phyloP scores from a whole-genome alignment of 2,329 filamentous ascomycete genomes.

The Dactylellina drechsleri region DNA sequence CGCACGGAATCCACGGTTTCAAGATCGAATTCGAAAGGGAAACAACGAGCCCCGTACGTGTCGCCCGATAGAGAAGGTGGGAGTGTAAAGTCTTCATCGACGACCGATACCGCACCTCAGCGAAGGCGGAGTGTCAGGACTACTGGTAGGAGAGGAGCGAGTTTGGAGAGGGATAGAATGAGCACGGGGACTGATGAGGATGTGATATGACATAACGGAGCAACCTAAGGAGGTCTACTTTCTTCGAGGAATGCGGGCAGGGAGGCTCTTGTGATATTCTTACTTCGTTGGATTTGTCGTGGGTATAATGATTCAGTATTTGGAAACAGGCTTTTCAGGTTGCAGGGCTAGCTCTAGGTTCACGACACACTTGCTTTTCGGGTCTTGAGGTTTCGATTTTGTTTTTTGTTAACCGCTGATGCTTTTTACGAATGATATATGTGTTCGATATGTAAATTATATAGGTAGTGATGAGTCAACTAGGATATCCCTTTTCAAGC shows the following conservation, averaged over 20 bases:
- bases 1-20: constrained; percentile 37
- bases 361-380: background rate
- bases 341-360: too few species aligned
- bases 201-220: constrained; percentile 20
- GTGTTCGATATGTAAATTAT: constrained; percentile 5
- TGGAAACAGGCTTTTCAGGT: background rate
- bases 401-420: background rate
- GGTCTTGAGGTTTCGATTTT: background rate
- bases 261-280: background rate
- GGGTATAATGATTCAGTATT: constrained; percentile 3
- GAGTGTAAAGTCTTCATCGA: constrained; percentile 28
- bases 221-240: background rate
- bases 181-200: constrained; percentile 43
- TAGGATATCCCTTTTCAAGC: background rate
- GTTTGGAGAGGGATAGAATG: constrained; percentile 38
- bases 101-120: constrained; percentile 45
- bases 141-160: constrained; percentile 34
- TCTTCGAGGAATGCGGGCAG: too few species aligned
- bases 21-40: constrained; percentile 52
- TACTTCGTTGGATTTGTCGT: background rate
- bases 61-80: constrained; percentile 45
- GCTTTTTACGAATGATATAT: background rate
- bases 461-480: background rate
- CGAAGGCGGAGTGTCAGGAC: constrained; percentile 44
- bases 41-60: constrained; percentile 46